Evolutionary conservation across 2,329 filamentous ascomycete species (phyloP), one percentile per base, ranked within the genome.

Genomic region (Clonostachys rhizophaga): DNA sequence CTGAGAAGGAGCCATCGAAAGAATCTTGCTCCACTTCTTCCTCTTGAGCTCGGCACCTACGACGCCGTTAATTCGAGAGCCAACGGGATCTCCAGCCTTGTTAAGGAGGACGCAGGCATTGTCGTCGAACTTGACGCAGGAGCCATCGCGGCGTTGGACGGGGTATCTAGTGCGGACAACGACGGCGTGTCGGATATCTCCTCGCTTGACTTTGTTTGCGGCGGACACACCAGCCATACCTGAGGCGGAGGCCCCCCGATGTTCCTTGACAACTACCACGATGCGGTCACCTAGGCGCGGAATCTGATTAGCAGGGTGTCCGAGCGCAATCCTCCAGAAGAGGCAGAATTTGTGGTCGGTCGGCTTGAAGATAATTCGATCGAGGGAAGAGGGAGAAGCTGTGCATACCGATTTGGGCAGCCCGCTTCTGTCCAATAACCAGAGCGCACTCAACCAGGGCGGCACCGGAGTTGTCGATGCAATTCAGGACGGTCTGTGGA

Each of bases 401-500:
- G 42, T 36, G 55, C 78, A 60, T 79, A 96, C 91, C 94, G 62
- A 99, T 91, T 62, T 85, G 86, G 50, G 92, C 94, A 61, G 86
- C 83, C 56, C 84, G 77, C 75, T 96, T 95, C 74, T 92, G 94
- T 63, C 89, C 89, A 61, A 99, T 76, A 53, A 97, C 87, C 66
- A 92, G 87, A 66, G 87, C 89, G 74, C 94, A 99, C 75, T 99
- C 94, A 72, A 97, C 94, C 56, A 99, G 79, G 60, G 94, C 91
- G 58, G 94, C 94, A 66, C 94, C 94, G 55, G 94, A 97, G 78
- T 96, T 99, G 86, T 99, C 94, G 83, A 99, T 97, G 85, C 94
- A 97, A 74, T 94, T 96, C 61, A 99, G 82, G 83, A 99, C 90
- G 66, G 91, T 88, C 94, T 96, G 57, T 0, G 35, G 14, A 45